Evolutionary conservation across 352 stramenopile genomes (phyloP), one percentile per base, ranked within the genome.

Genomic region (Phytophthora ohioensis): DNA sequence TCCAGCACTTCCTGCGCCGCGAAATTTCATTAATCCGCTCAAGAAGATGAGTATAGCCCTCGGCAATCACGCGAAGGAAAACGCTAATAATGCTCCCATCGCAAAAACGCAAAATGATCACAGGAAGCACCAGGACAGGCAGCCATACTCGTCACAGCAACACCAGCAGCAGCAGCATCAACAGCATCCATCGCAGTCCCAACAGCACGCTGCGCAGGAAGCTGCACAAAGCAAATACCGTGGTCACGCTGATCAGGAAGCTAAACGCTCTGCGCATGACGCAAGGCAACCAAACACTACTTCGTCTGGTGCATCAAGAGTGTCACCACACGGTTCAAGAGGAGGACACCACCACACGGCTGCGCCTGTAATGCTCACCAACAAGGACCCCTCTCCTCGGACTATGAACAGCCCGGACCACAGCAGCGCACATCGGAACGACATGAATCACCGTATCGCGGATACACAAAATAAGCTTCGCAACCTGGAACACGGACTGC

Each of bases 31-130:
- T 49, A 89, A 86, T 55, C 81, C 81, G 34, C 64, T 90, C 31
- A 89, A 90, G 68, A 91, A 91, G 59, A 88, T 91, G 54, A 75
- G 59, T 55, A 77, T 78, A 39, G 68, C 73, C 13, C 65, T 87
- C 7, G 72, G 75, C 17, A 78, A 64, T 31, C 78, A 87, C 35
- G 64, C 69, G 7, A 87, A 86, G 64, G 80, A 88, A 30, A 86
- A 76, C 36, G 76, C 62, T 31, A 63, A 43, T 47, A 81, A 74
- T 55, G 42, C 39, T 13, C 17, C 65, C 58, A 89, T 49, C 53
- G 62, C 74, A 3, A 87, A 87, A 69, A 45, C 49, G 13, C 70
- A 74, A n/a, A 67, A 73, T 47, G 72, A 76, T n/a, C 46, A 68
- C 58, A 66, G 59, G 48, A 78, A 78, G 47, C 57, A 75, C 11